Evolutionary conservation across 495 filamentous ascomycete genomes (phyloP), one percentile per base, ranked within the genome.

Genomic region (Trichoderma erinaceum): DNA sequence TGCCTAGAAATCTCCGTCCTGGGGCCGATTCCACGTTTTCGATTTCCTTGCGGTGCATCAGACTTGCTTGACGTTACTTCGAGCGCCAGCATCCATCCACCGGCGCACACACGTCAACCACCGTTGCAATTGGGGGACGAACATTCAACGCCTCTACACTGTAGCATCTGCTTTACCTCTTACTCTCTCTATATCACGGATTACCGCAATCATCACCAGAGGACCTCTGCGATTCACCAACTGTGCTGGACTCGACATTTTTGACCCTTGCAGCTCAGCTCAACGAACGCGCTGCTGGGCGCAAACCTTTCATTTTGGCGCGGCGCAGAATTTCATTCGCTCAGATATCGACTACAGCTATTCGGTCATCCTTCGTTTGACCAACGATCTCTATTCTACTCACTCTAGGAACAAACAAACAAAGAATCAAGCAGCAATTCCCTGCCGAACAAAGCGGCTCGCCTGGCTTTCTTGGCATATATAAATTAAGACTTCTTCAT

Each of bases 121-220:
- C 56, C 13, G 52, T 23, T 11, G 23, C 56, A 32, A 18, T 27
- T 21, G 10, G 15, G n/a, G 23, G 23, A 16, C 56, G 23, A 8
- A 16, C 56, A 61, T 61, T 10, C n/a, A 52, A 21, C 56, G 27
- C 23, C 56, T 61, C 56, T 61, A 27, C 56, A 27, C 56, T 52
- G 48, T 23, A 61, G 56, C 27, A 61, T 61, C 56, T 29, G 56
- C 56, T 32, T 61, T 52, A 16, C 5, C 44, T 10, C 13, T 48
- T 48, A 52, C 48, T 3, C 48, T 52, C 48, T n/a, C 48, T 52
- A 52, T 23, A 52, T n/a, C 48, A 52, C 38, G n/a, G 38, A 67
- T 29, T 32, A 29, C 52, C 44, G 35, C 35, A 27, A 29, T 67
- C 68, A 12, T 13, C 44, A 7, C 48, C 48, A 46, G 11, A 27